Conservation (phyloP, 2,329 filamentous ascomycete genomes). For the Alternaria incomplexa region DNA sequence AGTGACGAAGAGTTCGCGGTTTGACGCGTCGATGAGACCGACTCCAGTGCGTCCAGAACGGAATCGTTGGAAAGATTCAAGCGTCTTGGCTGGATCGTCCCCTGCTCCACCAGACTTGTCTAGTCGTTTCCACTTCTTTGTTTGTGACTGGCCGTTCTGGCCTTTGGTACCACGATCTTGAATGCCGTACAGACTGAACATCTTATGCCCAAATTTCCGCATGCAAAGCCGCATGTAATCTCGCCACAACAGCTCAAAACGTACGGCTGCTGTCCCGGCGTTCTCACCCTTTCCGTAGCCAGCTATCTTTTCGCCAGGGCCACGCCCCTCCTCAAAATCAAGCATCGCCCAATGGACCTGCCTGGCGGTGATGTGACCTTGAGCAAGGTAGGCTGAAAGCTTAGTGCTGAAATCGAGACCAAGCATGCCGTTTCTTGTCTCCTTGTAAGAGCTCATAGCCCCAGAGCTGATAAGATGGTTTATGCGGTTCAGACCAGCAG, state of each 20-base stretch:
- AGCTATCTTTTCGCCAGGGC: constrained; percentile 24
- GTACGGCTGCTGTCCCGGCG: constrained; percentile 70
- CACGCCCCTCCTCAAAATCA: constrained; percentile 70
- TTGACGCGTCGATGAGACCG: constrained; percentile 77
- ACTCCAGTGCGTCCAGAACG: constrained; percentile 73
- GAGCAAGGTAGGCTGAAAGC: constrained; percentile 73
- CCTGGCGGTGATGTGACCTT: constrained; percentile 75
- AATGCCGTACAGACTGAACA: constrained; percentile 72
- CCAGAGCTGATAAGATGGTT: constrained; percentile 66
- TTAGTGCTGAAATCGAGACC: constrained; percentile 77
- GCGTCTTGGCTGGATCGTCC: constrained; percentile 53
- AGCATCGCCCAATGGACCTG: constrained; percentile 74
- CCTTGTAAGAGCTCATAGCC: constrained; percentile 68
- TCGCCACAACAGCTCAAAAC: constrained; percentile 76
- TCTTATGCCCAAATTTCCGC: constrained; percentile 68
- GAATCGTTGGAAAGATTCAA: constrained; percentile 61
- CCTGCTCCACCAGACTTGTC: constrained; percentile 39
- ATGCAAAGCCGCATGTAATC: constrained; percentile 83
- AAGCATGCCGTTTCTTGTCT: constrained; percentile 73
- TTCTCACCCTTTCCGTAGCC: constrained; percentile 76
- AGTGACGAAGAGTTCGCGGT: constrained; percentile 75
- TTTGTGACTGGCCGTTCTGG: constrained; percentile 47
- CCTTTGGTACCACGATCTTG: constrained; percentile 41
- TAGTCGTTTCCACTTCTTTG: constrained; percentile 43
- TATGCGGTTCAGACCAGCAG: constrained; percentile 64